Conservation (phyloP, 2,329 filamentous ascomycete species). For the Sporothrix protearum region DNA sequence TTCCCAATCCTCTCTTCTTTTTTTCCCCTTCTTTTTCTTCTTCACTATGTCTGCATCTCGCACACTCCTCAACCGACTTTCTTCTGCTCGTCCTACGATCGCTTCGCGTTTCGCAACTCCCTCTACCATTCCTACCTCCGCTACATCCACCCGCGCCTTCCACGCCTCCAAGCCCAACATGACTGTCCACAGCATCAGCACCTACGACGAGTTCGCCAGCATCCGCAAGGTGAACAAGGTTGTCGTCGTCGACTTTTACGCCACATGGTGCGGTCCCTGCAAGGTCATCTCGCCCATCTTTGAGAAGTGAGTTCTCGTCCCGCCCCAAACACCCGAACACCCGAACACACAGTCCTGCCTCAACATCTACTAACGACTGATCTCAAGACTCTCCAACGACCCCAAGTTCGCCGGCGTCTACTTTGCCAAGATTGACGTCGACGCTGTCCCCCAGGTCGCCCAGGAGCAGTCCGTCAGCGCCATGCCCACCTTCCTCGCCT, state of each 20-base stretch:
- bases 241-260: conserved; percentile 82
- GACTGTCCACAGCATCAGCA: conserved; percentile 26
- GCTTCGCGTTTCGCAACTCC: neutral
- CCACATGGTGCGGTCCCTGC: conserved; percentile 92
- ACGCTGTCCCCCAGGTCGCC: conserved; percentile 71
- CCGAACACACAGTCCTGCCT: neutral
- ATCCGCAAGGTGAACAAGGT: conserved; percentile 42
- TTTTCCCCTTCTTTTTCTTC: neutral
- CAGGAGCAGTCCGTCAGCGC: conserved; percentile 76
- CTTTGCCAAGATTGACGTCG: conserved; percentile 91
- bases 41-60: conserved; percentile 19
- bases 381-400: conserved; percentile 57
- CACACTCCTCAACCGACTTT: conserved; percentile 12
- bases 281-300: conserved; percentile 80
- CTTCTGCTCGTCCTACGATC: conserved; percentile 6
- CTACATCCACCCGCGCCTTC: conserved; percentile 18
- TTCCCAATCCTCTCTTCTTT: neutral
- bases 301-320: conserved; percentile 56
- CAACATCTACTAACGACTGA: neutral
- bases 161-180: conserved; percentile 25
- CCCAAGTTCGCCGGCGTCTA: conserved; percentile 47
- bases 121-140: neutral
- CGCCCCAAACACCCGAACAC: too few relatives aligned
- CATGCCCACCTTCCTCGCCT: conserved; percentile 89
- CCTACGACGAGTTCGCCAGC: conserved; percentile 35